Evolutionary conservation across 208 protist genomes (phyloP).

Genomic region (Jaenimonas drosophilae): DNA sequence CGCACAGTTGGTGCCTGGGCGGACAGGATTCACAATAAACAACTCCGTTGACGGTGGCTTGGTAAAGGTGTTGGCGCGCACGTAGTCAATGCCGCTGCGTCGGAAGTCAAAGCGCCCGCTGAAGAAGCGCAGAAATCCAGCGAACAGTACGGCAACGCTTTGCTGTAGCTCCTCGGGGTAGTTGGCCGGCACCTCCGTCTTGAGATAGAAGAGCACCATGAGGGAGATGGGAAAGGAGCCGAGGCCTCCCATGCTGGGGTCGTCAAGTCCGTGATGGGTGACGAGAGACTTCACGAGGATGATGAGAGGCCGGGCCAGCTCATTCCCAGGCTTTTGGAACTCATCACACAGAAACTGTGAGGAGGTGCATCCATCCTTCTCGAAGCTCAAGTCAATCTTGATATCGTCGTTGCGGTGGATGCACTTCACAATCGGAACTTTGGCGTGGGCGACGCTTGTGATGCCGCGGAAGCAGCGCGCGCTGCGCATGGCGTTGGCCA

Average conservation of each 20-base stretch:
- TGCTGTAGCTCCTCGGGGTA: slow-evolving; percentile 23
- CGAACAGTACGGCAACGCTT: slow-evolving; percentile 43
- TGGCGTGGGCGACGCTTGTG: slow-evolving; percentile 38
- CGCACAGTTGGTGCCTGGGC: slow-evolving; percentile 48
- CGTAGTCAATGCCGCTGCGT: slow-evolving; percentile 52
- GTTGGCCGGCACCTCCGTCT: slow-evolving; percentile 20
- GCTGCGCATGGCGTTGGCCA: slow-evolving; percentile 34
- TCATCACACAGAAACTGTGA: slow-evolving; percentile 61
- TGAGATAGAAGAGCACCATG: slow-evolving; percentile 74
- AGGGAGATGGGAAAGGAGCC: slow-evolving; percentile 78
- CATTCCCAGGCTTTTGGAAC: slow-evolving; percentile 45
- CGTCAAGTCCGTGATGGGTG: slow-evolving; percentile 37
- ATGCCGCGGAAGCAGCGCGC: slow-evolving; percentile 21
- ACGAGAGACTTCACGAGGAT: slow-evolving; percentile 71
- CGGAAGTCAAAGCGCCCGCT: slow-evolving; percentile 46
- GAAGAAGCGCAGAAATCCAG: slow-evolving; percentile 75
- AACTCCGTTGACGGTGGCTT: slow-evolving; percentile 37
- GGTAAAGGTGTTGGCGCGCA: slow-evolving; percentile 24
- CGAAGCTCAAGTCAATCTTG: slow-evolving; percentile 70
- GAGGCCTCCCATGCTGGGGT: slow-evolving; percentile 72
- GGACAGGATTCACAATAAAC: slow-evolving; percentile 64
- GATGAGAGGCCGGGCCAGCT: slow-evolving; percentile 58
- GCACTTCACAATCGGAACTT: slow-evolving; percentile 82
- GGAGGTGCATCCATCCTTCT: slow-evolving; percentile 36
- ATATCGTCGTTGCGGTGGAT: slow-evolving; percentile 18